Evolutionary conservation across 805 yeast species (phyloP).

Genomic region (Pichia sporocuriosa): DNA sequence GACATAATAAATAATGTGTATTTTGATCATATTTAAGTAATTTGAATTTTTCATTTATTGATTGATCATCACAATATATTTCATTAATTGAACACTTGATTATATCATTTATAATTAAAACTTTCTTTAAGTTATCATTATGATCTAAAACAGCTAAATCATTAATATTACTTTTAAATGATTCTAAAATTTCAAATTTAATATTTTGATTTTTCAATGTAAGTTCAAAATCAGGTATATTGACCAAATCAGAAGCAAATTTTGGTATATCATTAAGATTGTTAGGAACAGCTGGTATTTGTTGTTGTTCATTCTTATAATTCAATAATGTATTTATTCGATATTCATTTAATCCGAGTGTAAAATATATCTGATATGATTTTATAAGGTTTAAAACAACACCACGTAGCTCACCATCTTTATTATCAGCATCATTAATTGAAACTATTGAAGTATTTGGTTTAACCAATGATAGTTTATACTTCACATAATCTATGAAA

Average conservation of each 20-base stretch:
- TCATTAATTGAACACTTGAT: not conserved
- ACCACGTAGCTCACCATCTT: no score
- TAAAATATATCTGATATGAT: not conserved
- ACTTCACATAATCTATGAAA: no score
- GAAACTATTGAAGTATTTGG: no score
- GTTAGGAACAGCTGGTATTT: conserved; percentile 1
- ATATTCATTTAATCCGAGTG: not conserved
- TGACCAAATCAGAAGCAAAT: not conserved
- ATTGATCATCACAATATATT: not conserved
- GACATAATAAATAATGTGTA: conserved; percentile 3
- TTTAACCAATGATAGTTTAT: no score
- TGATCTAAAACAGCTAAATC: no score
- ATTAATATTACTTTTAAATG: not conserved
- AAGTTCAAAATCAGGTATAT: conserved; percentile 2
- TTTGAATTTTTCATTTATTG: no score
- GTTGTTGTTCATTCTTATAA: not conserved
- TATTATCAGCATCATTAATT: no score
- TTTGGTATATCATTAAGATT: not conserved
- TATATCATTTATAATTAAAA: conserved; percentile 1
- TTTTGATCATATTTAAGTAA: no score
- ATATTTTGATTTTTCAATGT: not conserved
- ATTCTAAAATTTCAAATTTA: not conserved
- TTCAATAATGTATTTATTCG: not conserved
- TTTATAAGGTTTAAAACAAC: not conserved
- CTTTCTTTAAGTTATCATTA: not conserved